Percentiles rank a stretch among this genome's conserved stretches.
These are phyloP conservation scores for Acorus calamus DNA, from an alignment of 106 monocot genomes.

Conservation along the genomic window DNA sequence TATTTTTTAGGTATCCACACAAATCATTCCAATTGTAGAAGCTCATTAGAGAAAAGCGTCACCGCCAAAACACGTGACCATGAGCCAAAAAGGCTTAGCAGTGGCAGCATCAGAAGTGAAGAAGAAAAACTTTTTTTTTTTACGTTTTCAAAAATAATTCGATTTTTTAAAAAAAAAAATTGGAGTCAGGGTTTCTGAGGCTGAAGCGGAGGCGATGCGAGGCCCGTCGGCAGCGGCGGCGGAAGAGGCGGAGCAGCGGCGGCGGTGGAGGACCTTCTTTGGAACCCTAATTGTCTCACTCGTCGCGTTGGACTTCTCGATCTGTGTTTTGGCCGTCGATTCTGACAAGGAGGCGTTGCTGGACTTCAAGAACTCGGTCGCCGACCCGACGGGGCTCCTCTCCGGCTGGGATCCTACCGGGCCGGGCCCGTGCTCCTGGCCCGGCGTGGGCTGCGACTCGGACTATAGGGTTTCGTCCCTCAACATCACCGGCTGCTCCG, in stretches of 20 bases:
- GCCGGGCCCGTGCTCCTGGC: conserved; percentile 21
- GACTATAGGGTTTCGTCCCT: conserved; percentile 14
- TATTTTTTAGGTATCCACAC: too few species aligned
- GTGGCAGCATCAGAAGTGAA: too few species aligned
- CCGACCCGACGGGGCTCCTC: conserved; percentile 18
- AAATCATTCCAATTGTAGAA: too few species aligned
- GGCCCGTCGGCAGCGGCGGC: neutral
- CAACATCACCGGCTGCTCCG: conserved; percentile 7
- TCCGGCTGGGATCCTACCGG: conserved; percentile 2
- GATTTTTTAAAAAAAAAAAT: neutral
- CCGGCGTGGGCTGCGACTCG: conserved; percentile 19
- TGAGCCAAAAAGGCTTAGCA: too few species aligned
- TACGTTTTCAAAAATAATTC: too few species aligned
- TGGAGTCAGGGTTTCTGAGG: neutral
- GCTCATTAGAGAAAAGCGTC: too few species aligned
- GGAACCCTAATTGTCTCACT: neutral
- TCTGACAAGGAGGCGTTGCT: conserved; percentile 8
- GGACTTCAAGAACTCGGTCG: conserved; percentile 14
- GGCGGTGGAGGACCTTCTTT: conserved; percentile 8
- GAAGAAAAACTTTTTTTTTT: too few species aligned
- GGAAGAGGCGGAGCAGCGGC: conserved; percentile 9
- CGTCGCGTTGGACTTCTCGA: neutral
- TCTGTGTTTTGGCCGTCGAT: neutral
- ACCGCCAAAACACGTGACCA: too few species aligned
- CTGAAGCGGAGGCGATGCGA: neutral